phyloP scores from a whole-genome alignment of 1,284 basidiomycete genomes.

The Butyriboletus appendiculatus region DNA sequence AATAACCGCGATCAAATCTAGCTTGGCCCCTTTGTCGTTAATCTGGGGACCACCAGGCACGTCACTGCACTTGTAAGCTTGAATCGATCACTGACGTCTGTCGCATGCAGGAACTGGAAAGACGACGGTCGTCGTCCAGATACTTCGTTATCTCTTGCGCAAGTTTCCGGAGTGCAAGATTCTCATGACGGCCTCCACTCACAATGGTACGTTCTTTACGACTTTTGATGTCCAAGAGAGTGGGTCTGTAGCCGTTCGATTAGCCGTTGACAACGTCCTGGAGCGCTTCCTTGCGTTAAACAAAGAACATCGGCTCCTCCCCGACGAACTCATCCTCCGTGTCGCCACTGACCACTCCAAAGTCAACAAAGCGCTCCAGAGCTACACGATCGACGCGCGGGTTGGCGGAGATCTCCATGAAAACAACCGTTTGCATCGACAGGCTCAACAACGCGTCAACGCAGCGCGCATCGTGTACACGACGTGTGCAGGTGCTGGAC shows the following conservation, averaged over 20 bases:
- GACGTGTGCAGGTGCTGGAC: constrained; percentile 63
- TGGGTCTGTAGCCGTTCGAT: not conserved
- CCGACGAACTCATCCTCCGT: constrained; percentile 57
- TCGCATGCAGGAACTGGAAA: constrained; percentile 58
- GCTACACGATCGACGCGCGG: constrained; percentile 62
- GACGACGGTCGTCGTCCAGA: constrained; percentile 65
- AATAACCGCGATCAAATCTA: constrained; percentile 46
- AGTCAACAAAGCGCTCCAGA: constrained; percentile 56
- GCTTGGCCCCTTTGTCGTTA: constrained; percentile 45
- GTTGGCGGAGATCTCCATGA: constrained; percentile 59
- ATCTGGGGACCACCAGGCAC: constrained; percentile 69
- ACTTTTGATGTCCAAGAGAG: not conserved
- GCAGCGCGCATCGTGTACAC: constrained; percentile 59
- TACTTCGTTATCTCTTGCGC: constrained; percentile 48
- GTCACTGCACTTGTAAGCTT: not conserved
- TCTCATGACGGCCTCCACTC: constrained; percentile 68
- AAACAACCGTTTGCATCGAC: constrained; percentile 55
- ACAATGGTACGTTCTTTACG: constrained; percentile 48
- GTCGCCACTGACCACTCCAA: constrained; percentile 63
- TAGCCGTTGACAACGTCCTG: constrained; percentile 70
- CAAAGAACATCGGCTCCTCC: constrained; percentile 40
- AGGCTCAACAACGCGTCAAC: constrained; percentile 57
- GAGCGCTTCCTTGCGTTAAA: constrained; percentile 59
- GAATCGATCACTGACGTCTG: not conserved
- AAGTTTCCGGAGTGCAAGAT: constrained; percentile 45